Base-by-base conservation (phyloP, 2,329 filamentous ascomycete species). In the Alternaria panax region DNA sequence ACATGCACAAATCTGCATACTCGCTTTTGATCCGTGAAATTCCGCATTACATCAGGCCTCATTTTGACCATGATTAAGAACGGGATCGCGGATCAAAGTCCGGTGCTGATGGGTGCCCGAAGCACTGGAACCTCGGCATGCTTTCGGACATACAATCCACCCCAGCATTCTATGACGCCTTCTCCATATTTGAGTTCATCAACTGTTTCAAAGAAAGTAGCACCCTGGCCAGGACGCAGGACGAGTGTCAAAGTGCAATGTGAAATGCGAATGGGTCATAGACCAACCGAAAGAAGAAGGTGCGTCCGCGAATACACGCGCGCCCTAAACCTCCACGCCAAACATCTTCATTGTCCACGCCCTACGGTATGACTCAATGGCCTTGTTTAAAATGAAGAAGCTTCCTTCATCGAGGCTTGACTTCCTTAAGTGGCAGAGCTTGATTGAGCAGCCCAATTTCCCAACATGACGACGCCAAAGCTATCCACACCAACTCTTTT, bases 401-500 rank as follows among this genome's bases (percentile, higher is more conserved):
- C 38, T 63, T 12, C 57, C 57, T n/a, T 8, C 40, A 7, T 62
- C 68, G 4, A 58, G 43, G 2, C 53, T 66, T 12, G 28, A 9
- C 8, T 34, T 22, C 9, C 45, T 9, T 3, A 4, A 20, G 1
- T 28, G 45, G 28, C 20, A 20, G 16, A 47, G 22, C 28, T 30
- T 24, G 20, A 34, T 11, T 3, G 4, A 47, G 20, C 2, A 14
- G 8, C 20, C 20, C 18, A 32, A 16, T 22, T 3, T 7, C n/a
- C 28, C 7, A 9, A 7, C 30, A 48, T 67, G 66, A 59, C 61
- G 36, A 45, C 51, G 40, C 45, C 62, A 36, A 25, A 18, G 2
- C 43, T 69, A 8, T 60, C 62, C 16, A 27, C 50, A 18, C 66
- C 70, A 5, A 57, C 51, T 2, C 52, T 71, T 16, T 63, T 66